Percentiles rank a stretch among this genome's conserved stretches.
These are phyloP conservation scores for Heteromeles arbutifolia DNA, from an alignment of 306 rosid genomes.

Conservation along the genomic window DNA sequence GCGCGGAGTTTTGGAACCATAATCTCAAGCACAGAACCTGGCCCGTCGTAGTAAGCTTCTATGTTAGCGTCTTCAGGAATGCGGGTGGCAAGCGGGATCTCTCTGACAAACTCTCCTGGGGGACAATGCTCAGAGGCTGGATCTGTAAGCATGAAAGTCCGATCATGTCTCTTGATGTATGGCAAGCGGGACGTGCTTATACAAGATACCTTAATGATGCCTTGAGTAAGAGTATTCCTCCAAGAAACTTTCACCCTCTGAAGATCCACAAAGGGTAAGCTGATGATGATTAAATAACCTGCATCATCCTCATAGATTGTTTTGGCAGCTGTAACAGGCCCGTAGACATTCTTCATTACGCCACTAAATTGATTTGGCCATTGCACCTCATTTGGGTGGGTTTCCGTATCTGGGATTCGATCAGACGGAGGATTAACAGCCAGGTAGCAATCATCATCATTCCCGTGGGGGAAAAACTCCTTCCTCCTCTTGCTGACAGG, in stretches of 20 bases:
- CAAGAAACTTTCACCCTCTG: conserved; percentile 83
- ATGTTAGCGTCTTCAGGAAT: conserved; percentile 91
- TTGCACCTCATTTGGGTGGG: conserved; percentile 39
- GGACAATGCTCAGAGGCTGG: conserved; percentile 86
- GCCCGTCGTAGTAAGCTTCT: conserved; percentile 88
- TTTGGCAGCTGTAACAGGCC: conserved; percentile 92
- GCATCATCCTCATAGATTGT: conserved; percentile 80
- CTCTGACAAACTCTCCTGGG: conserved; percentile 86
- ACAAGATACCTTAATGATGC: conserved; percentile 88
- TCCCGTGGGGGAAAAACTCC: conserved; percentile 58
- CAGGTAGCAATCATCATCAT: conserved; percentile 60
- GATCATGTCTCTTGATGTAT: conserved; percentile 65
- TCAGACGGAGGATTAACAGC: conserved; percentile 68
- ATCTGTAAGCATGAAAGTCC: conserved; percentile 82
- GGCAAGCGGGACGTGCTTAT: conserved; percentile 74
- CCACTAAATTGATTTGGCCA: conserved; percentile 80
- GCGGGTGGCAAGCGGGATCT: conserved; percentile 70
- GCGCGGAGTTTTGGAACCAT: conserved; percentile 79
- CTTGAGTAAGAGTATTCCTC: conserved; percentile 79
- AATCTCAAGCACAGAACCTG: conserved; percentile 87
- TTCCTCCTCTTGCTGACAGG: conserved; percentile 69
- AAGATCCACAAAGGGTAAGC: conserved; percentile 84
- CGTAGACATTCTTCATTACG: conserved; percentile 68
- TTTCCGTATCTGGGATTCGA: conserved; percentile 48
- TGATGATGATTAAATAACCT: conserved; percentile 74